Conservation (phyloP, 75 land plant species). For the Pinus albicaulis region DNA sequence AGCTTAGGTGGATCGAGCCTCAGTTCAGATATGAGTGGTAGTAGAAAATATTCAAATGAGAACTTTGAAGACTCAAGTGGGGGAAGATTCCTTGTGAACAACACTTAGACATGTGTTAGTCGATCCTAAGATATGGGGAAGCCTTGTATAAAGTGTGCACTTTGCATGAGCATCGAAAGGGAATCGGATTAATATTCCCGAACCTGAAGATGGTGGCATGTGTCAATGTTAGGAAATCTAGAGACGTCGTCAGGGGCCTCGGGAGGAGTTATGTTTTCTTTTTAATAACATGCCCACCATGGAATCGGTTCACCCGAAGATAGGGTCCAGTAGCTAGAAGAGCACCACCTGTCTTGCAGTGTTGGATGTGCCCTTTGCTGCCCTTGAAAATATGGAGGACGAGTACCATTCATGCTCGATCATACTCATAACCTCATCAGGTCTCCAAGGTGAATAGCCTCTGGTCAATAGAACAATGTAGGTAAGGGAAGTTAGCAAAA, state of each 20-base stretch:
- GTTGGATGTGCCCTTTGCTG: conserved; percentile 8
- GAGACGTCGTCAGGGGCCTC: conserved; percentile 1
- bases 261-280: background rate
- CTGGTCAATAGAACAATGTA: conserved; percentile 53
- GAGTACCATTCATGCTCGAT: conserved; percentile 3
- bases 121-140: background rate
- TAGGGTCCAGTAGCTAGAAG: conserved; percentile 10
- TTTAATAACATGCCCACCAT: background rate
- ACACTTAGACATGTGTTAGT: background rate
- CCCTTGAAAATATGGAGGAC: background rate
- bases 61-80: background rate
- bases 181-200: background rate
- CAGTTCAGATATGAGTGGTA: background rate
- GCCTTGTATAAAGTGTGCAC: background rate
- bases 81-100: background rate
- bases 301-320: conserved; percentile 10
- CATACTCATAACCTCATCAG: conserved; percentile 31
- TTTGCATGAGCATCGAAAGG: background rate
- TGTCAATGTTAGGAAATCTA: background rate
- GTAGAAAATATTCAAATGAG: background rate
- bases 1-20: too few relatives aligned
- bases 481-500: conserved; percentile 54
- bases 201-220: background rate
- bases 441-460: conserved; percentile 39
- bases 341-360: background rate